Base-by-base conservation (phyloP, 1,284 basidiomycete species). In the Malassezia vespertilionis region DNA sequence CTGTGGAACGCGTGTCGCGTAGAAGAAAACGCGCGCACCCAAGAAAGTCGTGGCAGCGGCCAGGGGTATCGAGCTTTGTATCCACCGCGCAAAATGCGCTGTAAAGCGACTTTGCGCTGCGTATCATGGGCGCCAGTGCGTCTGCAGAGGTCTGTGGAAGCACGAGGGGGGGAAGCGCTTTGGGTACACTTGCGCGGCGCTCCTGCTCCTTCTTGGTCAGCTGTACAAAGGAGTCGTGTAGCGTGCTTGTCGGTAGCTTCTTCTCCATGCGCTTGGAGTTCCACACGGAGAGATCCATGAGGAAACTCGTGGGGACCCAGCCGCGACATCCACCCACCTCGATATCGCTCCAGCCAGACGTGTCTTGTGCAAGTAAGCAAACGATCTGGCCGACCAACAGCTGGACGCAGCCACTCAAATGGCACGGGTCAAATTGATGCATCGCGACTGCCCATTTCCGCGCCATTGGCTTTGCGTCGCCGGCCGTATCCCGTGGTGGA, bases 271-370 rank as follows among this genome's bases (percentile, higher is more conserved):
- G 32, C 22, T 7, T 15, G 5, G 35, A 4, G 23, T 12, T 34
- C 40, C 40, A 42, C 23, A 1, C 11, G 5, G 18, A 22, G 23
- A 34, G 15, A 15, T 22, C 27, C 30, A 35, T 27, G n/a, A 61
- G 33, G 55, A 75, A 78, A 54, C 76, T 78, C 58, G 86, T 88
- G n/a, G 91, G 91, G 72, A 96, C 96, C 91, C 91, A 99, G n/a
- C 93, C 93, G 18, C 65, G 56, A 35, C 61, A 44, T 9, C 56
- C 60, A n/a, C 59, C 49, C 17, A 93, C 73, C 72, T 96, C 88
- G 9, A 93, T 91, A 67, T 97, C 90, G 91, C 91, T 96, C 93
- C 93, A 97, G 0, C 91, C 93, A 53, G 83, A 86, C 0, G 77
- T 57, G 72, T 96, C 89, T 55, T 82, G 79, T 63, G 86, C 86